Evolutionary conservation across 2,329 filamentous ascomycete species (phyloP).

Genomic region (Colletotrichum filicis): DNA sequence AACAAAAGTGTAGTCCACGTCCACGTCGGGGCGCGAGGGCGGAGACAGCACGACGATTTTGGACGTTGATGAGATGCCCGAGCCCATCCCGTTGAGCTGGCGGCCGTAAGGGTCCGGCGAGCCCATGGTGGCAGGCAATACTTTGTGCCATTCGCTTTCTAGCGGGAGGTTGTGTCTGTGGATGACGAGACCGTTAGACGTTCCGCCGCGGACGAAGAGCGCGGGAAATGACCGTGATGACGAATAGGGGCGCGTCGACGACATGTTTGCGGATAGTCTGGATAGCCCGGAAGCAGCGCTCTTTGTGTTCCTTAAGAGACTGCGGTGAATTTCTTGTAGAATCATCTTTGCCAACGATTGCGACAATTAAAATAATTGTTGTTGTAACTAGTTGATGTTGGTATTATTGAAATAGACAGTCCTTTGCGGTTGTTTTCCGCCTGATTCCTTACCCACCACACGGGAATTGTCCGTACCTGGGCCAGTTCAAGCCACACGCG

Average conservation of each 20-base stretch:
- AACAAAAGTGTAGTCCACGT: slow-evolving; percentile 71
- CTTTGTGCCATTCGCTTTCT: slow-evolving; percentile 43
- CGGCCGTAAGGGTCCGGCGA: slow-evolving; percentile 37
- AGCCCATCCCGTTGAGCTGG: slow-evolving; percentile 37
- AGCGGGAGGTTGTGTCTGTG: slow-evolving; percentile 48
- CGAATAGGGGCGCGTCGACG: not conserved
- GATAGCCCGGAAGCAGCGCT: not conserved
- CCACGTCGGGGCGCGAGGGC: slow-evolving; percentile 52
- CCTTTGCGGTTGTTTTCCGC: not conserved
- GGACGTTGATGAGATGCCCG: slow-evolving; percentile 44
- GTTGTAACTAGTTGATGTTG: not conserved
- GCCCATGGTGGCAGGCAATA: slow-evolving; percentile 44
- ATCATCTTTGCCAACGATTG: not conserved
- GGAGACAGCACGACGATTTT: slow-evolving; percentile 68
- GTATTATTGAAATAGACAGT: not conserved
- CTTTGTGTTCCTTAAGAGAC: not conserved
- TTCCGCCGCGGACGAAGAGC: slow-evolving; percentile 50
- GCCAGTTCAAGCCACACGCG: not conserved
- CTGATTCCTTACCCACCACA: not conserved
- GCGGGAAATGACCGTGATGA: slow-evolving; percentile 45
- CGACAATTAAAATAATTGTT: not conserved
- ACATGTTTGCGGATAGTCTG: not conserved
- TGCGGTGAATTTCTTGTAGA: not conserved
- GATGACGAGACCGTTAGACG: slow-evolving; percentile 46
- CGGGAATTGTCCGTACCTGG: not conserved